These are phyloP conservation scores for Xylaria palmicola DNA, from an alignment of 495 filamentous ascomycete genomes.

Conservation along the genomic window DNA sequence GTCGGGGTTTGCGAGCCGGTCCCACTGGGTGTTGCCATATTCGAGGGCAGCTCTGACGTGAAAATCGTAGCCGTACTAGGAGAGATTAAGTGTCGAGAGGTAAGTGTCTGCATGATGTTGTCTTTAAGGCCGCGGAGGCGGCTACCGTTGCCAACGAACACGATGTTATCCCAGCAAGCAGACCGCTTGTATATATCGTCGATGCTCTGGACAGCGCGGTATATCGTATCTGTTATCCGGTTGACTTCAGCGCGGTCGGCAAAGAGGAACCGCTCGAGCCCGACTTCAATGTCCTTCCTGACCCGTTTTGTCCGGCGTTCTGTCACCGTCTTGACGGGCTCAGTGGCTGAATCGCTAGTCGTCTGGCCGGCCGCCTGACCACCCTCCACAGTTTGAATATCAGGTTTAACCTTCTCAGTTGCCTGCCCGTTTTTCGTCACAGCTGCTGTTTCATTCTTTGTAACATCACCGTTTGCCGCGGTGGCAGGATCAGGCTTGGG, in stretches of 20 bases:
- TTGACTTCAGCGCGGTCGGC: constrained; percentile 72
- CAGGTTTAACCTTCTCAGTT: constrained; percentile 19
- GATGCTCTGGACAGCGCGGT: constrained; percentile 74
- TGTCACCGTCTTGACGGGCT: constrained; percentile 23
- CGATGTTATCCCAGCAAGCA: constrained; percentile 84
- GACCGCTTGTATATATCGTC: constrained; percentile 76
- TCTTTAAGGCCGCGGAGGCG: constrained; percentile 85
- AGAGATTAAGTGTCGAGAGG: constrained; percentile 81
- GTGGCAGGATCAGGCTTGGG: constrained; percentile 35
- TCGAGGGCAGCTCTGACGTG: constrained; percentile 89
- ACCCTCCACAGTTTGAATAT: constrained; percentile 20
- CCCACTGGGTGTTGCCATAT: constrained; percentile 82
- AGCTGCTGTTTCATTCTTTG: constrained; percentile 39
- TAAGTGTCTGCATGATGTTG: constrained; percentile 74
- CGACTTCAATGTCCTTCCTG: constrained; percentile 78
- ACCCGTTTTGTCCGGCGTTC: constrained; percentile 45
- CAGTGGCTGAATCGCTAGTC: constrained; percentile 4
- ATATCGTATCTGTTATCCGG: constrained; percentile 75
- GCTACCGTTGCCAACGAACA: constrained; percentile 86
- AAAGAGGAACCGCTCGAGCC: constrained; percentile 82
- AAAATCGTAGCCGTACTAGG: constrained; percentile 92
- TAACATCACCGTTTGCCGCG: constrained; percentile 35
- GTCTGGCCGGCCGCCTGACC: constrained; percentile 17
- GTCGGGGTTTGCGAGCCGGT: constrained; percentile 90
- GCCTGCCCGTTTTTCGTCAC: constrained; percentile 23